Base-by-base conservation (phyloP, 2,329 filamentous ascomycete genomes). In the Penicillium sp. region DNA sequence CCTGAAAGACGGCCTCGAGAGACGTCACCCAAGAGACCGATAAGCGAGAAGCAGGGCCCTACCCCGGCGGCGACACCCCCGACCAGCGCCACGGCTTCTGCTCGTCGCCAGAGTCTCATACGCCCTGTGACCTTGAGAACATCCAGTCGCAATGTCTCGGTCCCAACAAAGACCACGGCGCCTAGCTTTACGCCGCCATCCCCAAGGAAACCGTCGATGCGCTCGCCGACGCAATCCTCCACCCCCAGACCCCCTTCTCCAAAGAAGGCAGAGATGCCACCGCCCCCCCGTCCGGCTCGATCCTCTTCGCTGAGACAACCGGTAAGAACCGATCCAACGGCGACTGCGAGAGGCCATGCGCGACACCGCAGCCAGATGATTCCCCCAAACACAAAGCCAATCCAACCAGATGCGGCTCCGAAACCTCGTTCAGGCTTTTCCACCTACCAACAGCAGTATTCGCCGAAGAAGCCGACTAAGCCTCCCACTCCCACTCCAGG, bases 221-320 rank as follows among this genome's bases (percentile, higher is more conserved):
- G 52, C 45, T 55, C 58, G 5, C 56, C 63, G 9, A 50, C 55
- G 10, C 59, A 59, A 14, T 48, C 55, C 43, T 48, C 63, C 21
- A 41, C 59, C 1, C 59, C 47, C 33, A 53, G 59, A 43, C 61
- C 63, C 6, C 26, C 61, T 10, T 68, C 70, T 8, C 61, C 68
- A 11, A 68, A 67, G 53, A 72, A 71, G 54, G 64, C 67, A n/a
- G 64, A 69, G 19, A 72, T 74, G 69, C 66, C 62, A 33, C 72
- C 73, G 6, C 70, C 70, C 3, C 62, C 70, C 7, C 73, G 73
- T 21, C 68, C 71, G 21, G 58, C 59, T 21, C 67, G 75, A 50
- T 77, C 75, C 3, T 65, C 71, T 8, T 77, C 75, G 13, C 52
- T 77, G 41, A 66, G 70, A 58, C 74, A 77, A 53, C 70, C 70